Base-by-base conservation (phyloP, 2,329 filamentous ascomycete species). In the Trichothecium roseum region DNA sequence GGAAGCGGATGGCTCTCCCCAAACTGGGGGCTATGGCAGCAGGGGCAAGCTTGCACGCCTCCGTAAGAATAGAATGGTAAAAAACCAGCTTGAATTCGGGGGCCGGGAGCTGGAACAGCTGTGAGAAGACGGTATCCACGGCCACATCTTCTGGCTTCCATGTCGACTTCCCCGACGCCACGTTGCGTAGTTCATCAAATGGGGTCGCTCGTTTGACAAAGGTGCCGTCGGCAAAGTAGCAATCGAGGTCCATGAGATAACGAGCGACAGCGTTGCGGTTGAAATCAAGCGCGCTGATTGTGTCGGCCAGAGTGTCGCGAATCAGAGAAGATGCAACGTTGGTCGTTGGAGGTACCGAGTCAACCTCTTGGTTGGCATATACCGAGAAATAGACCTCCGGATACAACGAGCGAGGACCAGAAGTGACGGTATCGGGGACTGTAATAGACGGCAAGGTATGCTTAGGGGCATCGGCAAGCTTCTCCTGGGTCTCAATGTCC, bases 91-190 rank as follows among this genome's bases (percentile, higher is more conserved):
- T 95, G 62, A 94, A 87, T 59, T 94, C 86, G 0, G 91, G 78
- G 4, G 68, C 71, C 4, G 91, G 91, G 27, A 98, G 72, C 56
- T 86, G 83, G 53, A 94, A 84, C 29, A 98, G 69, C 57, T 96
- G 89, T 2, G 88, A 94, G 58, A 98, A 98, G 38, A 96, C 86
- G 5, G 89, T 87, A 56, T 98, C 91, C n/a, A 98, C 86, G 3
- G 84, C 84, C 39, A 96, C 83, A 59, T 98, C 91, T 62, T 98
- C 91, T 0, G 91, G 87, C 59, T 98, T 98, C 89, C 91, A 98
- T 0, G 85, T 88, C 12, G 82, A 76, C 43, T 72, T 71, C 36
- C 74, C 70, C 2, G 62, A 63, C 24, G 77, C 75, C 14, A 81
- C 68, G 31, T 80, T 80, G 24, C 81, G 75, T 33, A 98, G 73